These are phyloP conservation scores for Talaromyces sp. DNA, from an alignment of 2,329 filamentous ascomycete genomes.

Conservation along the genomic window DNA sequence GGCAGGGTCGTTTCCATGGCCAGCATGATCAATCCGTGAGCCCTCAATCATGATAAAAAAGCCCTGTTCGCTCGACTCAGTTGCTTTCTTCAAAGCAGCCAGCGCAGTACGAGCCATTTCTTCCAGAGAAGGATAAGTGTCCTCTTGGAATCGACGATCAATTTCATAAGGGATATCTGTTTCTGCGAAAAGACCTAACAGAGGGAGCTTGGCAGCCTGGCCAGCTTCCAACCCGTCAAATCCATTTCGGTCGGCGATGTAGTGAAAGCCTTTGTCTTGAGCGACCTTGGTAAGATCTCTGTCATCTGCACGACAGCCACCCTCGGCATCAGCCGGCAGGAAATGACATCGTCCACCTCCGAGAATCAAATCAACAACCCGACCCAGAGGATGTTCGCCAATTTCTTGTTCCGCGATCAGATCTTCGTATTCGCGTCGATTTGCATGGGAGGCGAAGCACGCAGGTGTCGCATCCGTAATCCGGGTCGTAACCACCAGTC, in stretches of 20 bases:
- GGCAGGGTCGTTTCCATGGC: conserved; percentile 78
- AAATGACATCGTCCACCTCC: conserved; percentile 94
- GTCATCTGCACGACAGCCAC: conserved; percentile 77
- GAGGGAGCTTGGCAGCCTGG: conserved; percentile 67
- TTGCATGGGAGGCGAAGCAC: conserved; percentile 87
- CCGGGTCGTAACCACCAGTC: conserved; percentile 89
- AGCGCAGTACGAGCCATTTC: conserved; percentile 88
- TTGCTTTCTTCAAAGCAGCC: conserved; percentile 73
- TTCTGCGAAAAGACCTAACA: conserved; percentile 79
- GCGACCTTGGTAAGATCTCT: conserved; percentile 73
- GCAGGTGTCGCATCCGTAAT: conserved; percentile 95
- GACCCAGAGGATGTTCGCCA: conserved; percentile 79
- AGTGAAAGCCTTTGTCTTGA: conserved; percentile 74
- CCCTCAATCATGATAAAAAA: conserved; percentile 99
- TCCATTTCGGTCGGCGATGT: conserved; percentile 65
- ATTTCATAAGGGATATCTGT: conserved; percentile 89
- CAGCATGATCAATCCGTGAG: conserved; percentile 92
- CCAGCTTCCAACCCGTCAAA: conserved; percentile 74
- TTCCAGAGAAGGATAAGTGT: conserved; percentile 80
- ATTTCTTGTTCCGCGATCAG: conserved; percentile 89
- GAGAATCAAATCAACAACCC: conserved; percentile 86
- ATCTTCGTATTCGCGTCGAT: conserved; percentile 76
- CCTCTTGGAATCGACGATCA: conserved; percentile 74
- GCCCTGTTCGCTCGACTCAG: conserved; percentile 77
- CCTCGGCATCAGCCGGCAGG: conserved; percentile 72